These are phyloP conservation scores for Heterobasidion occidentale DNA, from an alignment of 1,284 basidiomycete genomes.

Conservation along the genomic window DNA sequence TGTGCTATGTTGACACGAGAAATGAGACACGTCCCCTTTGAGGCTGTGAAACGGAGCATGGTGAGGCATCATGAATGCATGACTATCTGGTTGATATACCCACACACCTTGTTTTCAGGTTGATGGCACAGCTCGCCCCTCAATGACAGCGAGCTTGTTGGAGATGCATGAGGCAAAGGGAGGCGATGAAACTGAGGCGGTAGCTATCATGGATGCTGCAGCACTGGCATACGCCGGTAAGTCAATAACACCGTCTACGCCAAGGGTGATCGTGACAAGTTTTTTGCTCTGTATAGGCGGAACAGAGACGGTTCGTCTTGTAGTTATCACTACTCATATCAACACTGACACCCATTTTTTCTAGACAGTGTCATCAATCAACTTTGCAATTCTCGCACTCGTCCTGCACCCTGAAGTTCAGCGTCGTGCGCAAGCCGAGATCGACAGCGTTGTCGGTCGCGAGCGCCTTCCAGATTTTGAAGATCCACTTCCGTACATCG, in stretches of 20 bases:
- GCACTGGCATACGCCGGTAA: background rate
- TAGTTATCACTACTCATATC: background rate
- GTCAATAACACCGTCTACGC: background rate
- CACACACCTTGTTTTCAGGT: background rate
- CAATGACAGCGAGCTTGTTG: background rate
- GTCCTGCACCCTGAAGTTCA: slow-evolving; percentile 17
- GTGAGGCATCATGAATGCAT: background rate
- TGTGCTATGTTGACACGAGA: too few species aligned
- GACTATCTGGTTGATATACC: background rate
- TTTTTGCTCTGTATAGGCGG: background rate
- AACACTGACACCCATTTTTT: background rate
- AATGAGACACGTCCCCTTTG: too few species aligned
- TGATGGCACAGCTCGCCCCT: background rate
- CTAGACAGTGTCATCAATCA: background rate
- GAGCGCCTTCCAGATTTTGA: slow-evolving; percentile 14
- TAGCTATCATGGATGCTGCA: background rate
- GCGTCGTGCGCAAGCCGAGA: slow-evolving; percentile 16
- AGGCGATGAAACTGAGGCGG: background rate
- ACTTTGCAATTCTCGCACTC: background rate
- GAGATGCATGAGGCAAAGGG: background rate
- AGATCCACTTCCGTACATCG: slow-evolving; percentile 6
- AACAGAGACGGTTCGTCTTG: background rate
- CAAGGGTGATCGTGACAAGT: background rate
- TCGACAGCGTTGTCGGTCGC: slow-evolving; percentile 16
- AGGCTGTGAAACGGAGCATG: too few species aligned